These are phyloP conservation scores for Bryoerythrophyllum caledonicum DNA, from an alignment of 225 moss, liverwort and hornwort genomes.

Conservation along the genomic window DNA sequence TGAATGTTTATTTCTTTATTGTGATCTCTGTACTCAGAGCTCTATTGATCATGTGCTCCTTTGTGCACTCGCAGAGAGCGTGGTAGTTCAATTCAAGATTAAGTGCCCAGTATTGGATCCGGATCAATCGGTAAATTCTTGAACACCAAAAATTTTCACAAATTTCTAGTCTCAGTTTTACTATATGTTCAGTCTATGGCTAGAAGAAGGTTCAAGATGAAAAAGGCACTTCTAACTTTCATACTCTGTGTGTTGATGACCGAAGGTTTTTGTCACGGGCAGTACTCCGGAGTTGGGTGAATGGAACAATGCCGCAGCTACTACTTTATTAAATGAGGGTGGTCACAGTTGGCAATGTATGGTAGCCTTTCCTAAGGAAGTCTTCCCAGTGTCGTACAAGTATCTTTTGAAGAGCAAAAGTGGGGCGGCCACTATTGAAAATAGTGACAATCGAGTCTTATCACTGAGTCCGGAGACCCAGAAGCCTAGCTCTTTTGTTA, in stretches of 20 bases:
- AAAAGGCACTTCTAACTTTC: background rate
- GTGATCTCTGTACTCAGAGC: background rate
- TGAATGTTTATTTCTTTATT: background rate
- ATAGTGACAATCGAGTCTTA: conserved; percentile 60
- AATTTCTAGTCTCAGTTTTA: background rate
- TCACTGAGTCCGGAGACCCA: conserved; percentile 37
- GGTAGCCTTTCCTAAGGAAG: conserved; percentile 40
- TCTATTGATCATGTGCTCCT: background rate
- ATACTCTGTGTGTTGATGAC: background rate
- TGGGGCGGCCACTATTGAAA: conserved; percentile 56
- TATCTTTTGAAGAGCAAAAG: conserved; percentile 58
- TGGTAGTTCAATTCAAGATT: conserved; percentile 74
- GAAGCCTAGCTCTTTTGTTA: conserved; percentile 51
- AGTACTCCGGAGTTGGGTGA: conserved; percentile 65
- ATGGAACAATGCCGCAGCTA: conserved; percentile 57
- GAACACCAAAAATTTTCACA: background rate
- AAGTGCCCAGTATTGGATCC: conserved; percentile 64
- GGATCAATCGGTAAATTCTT: conserved; percentile 57
- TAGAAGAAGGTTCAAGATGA: background rate
- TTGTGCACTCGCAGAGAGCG: conserved; percentile 41
- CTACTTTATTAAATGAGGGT: conserved; percentile 52
- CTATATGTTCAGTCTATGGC: background rate
- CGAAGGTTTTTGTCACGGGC: conserved; percentile 69
- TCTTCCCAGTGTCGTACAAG: conserved; percentile 60
- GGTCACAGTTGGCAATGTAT: conserved; percentile 66